phyloP scores from a whole-genome alignment of 371 early-diverging fungal species.

The Gilbertella persicaria region DNA sequence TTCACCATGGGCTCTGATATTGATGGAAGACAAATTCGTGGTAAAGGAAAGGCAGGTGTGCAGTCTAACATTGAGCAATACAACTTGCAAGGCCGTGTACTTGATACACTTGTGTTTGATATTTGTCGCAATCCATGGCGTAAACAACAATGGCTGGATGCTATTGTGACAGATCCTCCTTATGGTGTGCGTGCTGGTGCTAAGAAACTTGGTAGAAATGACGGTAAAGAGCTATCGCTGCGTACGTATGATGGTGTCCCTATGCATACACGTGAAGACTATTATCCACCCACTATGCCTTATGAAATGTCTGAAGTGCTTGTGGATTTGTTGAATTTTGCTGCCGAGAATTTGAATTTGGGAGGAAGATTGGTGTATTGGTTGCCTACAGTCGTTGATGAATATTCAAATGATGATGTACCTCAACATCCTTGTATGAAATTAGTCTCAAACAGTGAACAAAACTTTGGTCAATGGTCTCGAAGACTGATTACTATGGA shows the following conservation, averaged over 20 bases:
- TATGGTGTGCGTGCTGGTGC: conserved; percentile 98
- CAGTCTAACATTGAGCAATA: conserved; percentile 87
- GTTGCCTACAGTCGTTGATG: conserved; percentile 91
- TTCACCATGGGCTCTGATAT: conserved; percentile 94
- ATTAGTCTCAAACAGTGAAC: conserved; percentile 87
- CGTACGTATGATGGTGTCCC: conserved; percentile 66
- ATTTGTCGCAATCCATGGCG: conserved; percentile 91
- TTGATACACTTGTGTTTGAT: conserved; percentile 88
- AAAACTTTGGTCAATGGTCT: conserved; percentile 92
- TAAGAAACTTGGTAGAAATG: conserved; percentile 82
- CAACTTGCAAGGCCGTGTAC: conserved; percentile 64
- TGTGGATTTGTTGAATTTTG: conserved; percentile 81
- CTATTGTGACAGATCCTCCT: conserved; percentile 89
- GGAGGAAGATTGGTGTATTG: conserved; percentile 96
- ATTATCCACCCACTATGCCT: conserved; percentile 88
- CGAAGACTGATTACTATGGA: conserved; percentile 96
- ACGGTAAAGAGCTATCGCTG: conserved; percentile 56
- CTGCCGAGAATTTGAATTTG: conserved; percentile 74
- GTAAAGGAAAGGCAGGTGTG: conserved; percentile 64
- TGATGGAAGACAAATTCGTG: conserved; percentile 96
- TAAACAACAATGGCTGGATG: conserved; percentile 68
- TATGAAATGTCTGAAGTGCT: conserved; percentile 95
- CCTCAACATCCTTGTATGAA: conserved; percentile 84
- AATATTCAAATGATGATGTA: conserved; percentile 78
- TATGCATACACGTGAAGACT: conserved; percentile 63